These are phyloP conservation scores for Backusella tuberculispora DNA, from an alignment of 192 early-diverging fungal species.

Conservation along the genomic window DNA sequence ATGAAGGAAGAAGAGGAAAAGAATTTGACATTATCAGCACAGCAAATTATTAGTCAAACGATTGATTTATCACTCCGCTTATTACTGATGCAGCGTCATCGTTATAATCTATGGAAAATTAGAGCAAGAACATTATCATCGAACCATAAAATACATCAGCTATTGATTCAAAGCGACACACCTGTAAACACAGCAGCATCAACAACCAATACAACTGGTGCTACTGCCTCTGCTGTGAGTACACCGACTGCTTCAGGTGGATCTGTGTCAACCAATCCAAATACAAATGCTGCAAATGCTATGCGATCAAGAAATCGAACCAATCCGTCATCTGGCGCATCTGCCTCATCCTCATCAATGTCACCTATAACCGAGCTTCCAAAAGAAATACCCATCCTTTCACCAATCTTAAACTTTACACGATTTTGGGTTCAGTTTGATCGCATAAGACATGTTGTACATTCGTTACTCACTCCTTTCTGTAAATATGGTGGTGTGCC, in stretches of 20 bases:
- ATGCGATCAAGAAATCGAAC: not conserved
- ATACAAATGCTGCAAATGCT: not conserved
- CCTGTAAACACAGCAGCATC: not conserved
- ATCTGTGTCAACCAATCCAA: not conserved
- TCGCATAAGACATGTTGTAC: constrained; percentile 34
- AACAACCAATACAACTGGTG: not conserved
- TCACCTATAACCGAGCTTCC: not conserved
- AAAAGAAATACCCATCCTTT: constrained; percentile 28
- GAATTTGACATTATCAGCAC: not conserved
- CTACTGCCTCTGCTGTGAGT: not conserved
- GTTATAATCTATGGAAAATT: constrained; percentile 35
- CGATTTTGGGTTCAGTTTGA: constrained; percentile 37
- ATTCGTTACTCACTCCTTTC: constrained; percentile 26
- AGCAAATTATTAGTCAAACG: constrained; percentile 18
- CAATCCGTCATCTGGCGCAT: not conserved
- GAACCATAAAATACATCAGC: constrained; percentile 26
- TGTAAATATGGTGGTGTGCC: constrained; percentile 36
- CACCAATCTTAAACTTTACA: constrained; percentile 32
- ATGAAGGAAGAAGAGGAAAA: not conserved
- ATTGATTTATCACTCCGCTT: constrained; percentile 36
- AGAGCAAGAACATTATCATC: constrained; percentile 31
- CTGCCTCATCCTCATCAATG: not conserved
- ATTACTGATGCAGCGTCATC: constrained; percentile 36
- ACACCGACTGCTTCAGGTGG: not conserved
- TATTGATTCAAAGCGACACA: not conserved